phyloP scores from a whole-genome alignment of 306 rosid species.

The Vigna trinervia region DNA sequence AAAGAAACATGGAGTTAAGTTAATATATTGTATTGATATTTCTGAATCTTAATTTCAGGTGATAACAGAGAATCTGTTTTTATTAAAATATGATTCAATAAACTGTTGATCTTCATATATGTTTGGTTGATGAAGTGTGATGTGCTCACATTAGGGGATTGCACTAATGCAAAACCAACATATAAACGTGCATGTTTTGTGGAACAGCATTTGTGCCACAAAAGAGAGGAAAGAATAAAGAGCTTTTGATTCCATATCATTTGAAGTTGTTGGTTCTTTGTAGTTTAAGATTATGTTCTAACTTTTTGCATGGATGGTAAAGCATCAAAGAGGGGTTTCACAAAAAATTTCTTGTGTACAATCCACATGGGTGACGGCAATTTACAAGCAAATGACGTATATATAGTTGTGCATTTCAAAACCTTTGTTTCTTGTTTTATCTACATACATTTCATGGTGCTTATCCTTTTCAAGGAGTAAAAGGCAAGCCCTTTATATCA shows the following conservation, averaged over 20 bases:
- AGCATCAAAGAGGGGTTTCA: constrained; percentile 7
- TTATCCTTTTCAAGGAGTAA: not conserved
- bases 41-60: not conserved
- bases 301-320: constrained; percentile 5
- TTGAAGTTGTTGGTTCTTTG: constrained; percentile 13
- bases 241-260: constrained; percentile 33
- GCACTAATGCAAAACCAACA: not conserved
- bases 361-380: not conserved
- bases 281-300: constrained; percentile 12
- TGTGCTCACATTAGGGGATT: not conserved
- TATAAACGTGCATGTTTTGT: constrained; percentile 1
- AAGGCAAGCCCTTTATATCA: not conserved
- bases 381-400: not conserved
- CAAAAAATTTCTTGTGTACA: not conserved
- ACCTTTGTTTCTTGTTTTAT: not conserved
- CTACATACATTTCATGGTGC: not conserved
- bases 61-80: not conserved
- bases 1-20: no score
- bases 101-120: not conserved
- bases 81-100: not conserved
- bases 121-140: constrained; percentile 22
- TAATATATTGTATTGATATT: no score
- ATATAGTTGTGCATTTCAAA: not conserved
- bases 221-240: constrained; percentile 16
- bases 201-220: constrained; percentile 24